A percentile compares a stretch with the other conserved stretches of the same genome.
Conservation (phyloP, 257 asterid genomes). For the Forsythia suspensa region DNA sequence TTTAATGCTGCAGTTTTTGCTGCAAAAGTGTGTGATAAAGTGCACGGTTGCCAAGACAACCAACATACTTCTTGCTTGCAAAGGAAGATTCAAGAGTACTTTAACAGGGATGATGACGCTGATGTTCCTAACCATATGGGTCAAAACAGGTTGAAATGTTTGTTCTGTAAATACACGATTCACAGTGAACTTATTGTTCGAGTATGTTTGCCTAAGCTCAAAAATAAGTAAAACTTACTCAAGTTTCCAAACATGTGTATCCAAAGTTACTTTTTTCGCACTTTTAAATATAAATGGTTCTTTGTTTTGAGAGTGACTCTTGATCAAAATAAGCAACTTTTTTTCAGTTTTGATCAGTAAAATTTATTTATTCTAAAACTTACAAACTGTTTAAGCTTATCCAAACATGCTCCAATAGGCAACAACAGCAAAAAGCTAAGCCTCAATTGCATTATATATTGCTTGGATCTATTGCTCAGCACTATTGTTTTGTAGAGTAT, state of each 20-base stretch:
- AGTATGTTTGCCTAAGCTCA: background rate
- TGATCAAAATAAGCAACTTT: background rate
- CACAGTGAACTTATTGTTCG: background rate
- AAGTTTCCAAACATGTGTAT: background rate
- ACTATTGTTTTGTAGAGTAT: background rate
- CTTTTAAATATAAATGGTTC: no score
- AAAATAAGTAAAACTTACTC: background rate
- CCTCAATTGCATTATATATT: background rate
- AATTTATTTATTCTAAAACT: background rate
- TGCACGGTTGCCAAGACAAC: slow-evolving; percentile 54
- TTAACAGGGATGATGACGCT: slow-evolving; percentile 44
- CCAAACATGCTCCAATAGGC: background rate
- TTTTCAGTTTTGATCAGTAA: no score
- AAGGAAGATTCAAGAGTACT: slow-evolving; percentile 71
- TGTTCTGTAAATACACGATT: background rate
- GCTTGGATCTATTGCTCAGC: background rate
- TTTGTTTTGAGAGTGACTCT: background rate
- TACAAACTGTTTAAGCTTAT: background rate
- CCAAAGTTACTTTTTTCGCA: no score
- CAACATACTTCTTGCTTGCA: slow-evolving; percentile 79
- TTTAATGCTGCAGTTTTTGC: slow-evolving; percentile 66
- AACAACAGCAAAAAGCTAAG: background rate
- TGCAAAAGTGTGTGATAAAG: slow-evolving; percentile 57
- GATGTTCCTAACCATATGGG: slow-evolving; percentile 45
- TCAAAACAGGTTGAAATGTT: slow-evolving; percentile 58